These are phyloP conservation scores for Cyclotella kingstonii DNA, from an alignment of 108 stramenopile species.

Conservation along the genomic window DNA sequence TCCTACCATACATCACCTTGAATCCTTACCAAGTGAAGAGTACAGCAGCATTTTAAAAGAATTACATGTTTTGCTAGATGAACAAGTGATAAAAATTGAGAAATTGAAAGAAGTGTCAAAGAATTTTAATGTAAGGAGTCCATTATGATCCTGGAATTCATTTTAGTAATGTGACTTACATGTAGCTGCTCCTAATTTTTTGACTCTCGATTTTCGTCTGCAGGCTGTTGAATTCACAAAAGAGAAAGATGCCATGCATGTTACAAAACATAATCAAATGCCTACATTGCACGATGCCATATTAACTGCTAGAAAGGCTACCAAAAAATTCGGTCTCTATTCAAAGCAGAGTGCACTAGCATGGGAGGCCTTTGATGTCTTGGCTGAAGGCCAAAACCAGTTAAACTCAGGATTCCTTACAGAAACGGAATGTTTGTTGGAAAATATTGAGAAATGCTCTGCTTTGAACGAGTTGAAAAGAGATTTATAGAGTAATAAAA, in stretches of 20 bases:
- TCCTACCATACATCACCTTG: not conserved
- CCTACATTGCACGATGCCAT: not conserved
- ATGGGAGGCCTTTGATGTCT: constrained; percentile 7
- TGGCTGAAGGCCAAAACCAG: not conserved
- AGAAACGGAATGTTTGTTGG: constrained; percentile 8
- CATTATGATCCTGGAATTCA: not conserved
- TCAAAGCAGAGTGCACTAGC: constrained; percentile 1
- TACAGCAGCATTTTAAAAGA: constrained; percentile 1
- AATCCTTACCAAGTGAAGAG: not conserved
- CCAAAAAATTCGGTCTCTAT: constrained; percentile 2
- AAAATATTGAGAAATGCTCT: constrained; percentile 2
- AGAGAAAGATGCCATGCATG: not conserved
- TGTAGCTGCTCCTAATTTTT: too few relatives aligned
- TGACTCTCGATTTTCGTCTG: not conserved
- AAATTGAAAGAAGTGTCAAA: constrained; percentile 3
- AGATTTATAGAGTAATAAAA: too few relatives aligned
- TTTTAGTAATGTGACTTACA: not conserved
- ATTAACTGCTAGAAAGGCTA: constrained; percentile 4
- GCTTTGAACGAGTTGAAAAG: not conserved
- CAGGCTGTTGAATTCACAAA: not conserved
- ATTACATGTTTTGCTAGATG: not conserved
- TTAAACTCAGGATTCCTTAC: not conserved
- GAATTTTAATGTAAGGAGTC: not conserved
- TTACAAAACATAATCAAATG: not conserved
- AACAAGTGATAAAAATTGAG: not conserved